These are phyloP conservation scores for Microdochium trichocladiopsis DNA, from an alignment of 2,329 filamentous ascomycete species.

Conservation along the genomic window DNA sequence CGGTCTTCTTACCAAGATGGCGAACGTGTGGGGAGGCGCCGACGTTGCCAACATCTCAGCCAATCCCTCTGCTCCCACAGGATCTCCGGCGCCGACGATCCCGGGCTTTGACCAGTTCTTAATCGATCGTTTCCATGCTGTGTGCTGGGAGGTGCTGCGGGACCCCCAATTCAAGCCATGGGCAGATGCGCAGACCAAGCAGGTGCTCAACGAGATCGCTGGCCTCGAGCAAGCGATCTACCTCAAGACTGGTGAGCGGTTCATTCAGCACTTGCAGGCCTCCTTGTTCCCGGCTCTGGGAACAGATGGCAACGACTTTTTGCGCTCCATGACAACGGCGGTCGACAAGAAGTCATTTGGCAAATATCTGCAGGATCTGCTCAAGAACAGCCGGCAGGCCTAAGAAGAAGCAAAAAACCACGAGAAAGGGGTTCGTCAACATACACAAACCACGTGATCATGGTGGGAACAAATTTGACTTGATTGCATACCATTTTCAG, in stretches of 20 bases:
- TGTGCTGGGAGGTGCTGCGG: slow-evolving; percentile 83
- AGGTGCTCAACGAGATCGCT: slow-evolving; percentile 83
- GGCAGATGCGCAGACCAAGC: slow-evolving; percentile 77
- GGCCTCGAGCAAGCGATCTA: slow-evolving; percentile 84
- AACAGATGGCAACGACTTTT: slow-evolving; percentile 52
- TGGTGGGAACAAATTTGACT: not conserved
- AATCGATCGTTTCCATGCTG: slow-evolving; percentile 78
- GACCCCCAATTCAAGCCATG: slow-evolving; percentile 73
- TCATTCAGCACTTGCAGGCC: slow-evolving; percentile 61
- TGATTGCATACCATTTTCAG: not conserved
- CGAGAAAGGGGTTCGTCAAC: too few species aligned
- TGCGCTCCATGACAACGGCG: slow-evolving; percentile 50
- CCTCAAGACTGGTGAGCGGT: slow-evolving; percentile 77
- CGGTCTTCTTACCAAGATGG: slow-evolving; percentile 76
- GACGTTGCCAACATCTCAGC: slow-evolving; percentile 56
- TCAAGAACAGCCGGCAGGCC: slow-evolving; percentile 33
- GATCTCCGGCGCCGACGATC: slow-evolving; percentile 51
- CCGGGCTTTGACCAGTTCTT: slow-evolving; percentile 91
- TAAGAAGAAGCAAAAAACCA: too few species aligned
- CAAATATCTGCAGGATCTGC: slow-evolving; percentile 53
- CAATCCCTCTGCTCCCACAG: slow-evolving; percentile 41
- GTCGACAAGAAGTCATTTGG: slow-evolving; percentile 56
- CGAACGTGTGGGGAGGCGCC: slow-evolving; percentile 81
- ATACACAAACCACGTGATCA: too few species aligned
- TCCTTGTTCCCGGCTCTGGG: slow-evolving; percentile 60